Evolutionary conservation across 352 stramenopile genomes (phyloP), one percentile per base, ranked within the genome.

Genomic region (Phytophthora litchii): DNA sequence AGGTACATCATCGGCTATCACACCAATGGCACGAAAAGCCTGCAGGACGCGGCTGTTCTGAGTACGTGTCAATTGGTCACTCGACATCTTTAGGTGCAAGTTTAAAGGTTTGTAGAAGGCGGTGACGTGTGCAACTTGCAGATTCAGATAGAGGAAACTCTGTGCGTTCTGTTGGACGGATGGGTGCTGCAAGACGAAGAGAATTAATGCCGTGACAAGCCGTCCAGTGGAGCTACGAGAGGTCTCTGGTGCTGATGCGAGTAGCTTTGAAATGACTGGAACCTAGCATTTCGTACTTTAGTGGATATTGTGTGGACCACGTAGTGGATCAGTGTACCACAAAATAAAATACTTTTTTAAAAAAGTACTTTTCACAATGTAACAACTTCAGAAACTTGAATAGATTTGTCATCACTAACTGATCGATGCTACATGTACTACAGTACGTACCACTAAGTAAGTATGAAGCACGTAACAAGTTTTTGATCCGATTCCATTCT

Each of bases 1-100:
- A n/a, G 89, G 92, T 37, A 93, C 66, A 35, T 93, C 89, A 51
- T 93, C 88, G 12, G 83, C 83, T 38, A 98, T 86, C 19, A 96
- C 65, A 31, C 92, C 92, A 40, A 98, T 89, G 20, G 92, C 87
- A n/a, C 91, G 87, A 72, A 96, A 98, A 31, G 87, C 80, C 58
- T 96, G 84, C 52, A 96, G 74, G 46, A 95, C 52, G 49, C 81
- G 78, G 57, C 83, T 92, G 55, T 80, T 80, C 62, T 89, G 80
- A 45, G 76, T 73, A 19, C 78, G 79, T 19, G 75, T 78, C 36
- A 86, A 68, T 52, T 67, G 51, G 54, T 78, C 43, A 45, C 34
- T 51, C 5, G 48, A 34, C 69, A 78, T 77, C 16, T 57, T 49
- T 12, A 19, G 14, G 32, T 60, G 59, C 35, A 44, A 16, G 35